Base-by-base conservation (phyloP, 768 basidiomycete genomes). In the Hydnum rufescens region DNA sequence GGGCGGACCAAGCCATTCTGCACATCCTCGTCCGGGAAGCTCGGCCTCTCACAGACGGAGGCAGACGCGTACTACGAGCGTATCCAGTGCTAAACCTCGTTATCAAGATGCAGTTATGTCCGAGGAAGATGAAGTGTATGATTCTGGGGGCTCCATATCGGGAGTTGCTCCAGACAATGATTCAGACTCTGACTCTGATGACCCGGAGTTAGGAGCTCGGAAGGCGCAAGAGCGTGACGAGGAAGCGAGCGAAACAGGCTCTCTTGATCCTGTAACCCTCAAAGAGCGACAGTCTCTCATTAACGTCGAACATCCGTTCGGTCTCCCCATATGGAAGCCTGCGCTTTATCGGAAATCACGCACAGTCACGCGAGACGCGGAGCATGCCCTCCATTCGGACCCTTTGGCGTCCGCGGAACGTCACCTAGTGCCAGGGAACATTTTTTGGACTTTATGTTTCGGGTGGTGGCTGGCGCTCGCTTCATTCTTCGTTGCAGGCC, bases 271-370 rank as follows among this genome's bases (percentile, higher is more conserved):
- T 16, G 44, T 47, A 13, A 47, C 44, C 13, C 44, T 47, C 13
- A 87, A 82, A 66, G 90, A 96, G 59, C 77, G 95, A 29, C 95
- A 99, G 65, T 95, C 92, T 42, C 82, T 95, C 60, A 95, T 97
- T 63, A 99, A 99, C 67, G 92, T 95, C 62, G 87, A 93, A 62
- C 95, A 99, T 65, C 95, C 95, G 13, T 99, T 99, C 65, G 95
- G 95, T 70, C 72, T 99, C 54, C 93, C 88, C 34, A 96, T 99
- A 63, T 99, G 95, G 95, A 99, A 99, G 65, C 95, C 95, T 22
- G 95, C 95, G 0, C 66, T 99, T 54, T 99, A 99, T 77, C 90
- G 92, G 67, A 99, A 99, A 64, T 83, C 85, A 30, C 81, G 95
- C 30, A 87, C 92, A 2, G 86, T 99, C 60, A 96, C 92, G 48